Percentiles rank a stretch among this genome's conserved stretches.
Conservation (phyloP, 1,284 basidiomycete species). For the Coniferiporia weirii region DNA sequence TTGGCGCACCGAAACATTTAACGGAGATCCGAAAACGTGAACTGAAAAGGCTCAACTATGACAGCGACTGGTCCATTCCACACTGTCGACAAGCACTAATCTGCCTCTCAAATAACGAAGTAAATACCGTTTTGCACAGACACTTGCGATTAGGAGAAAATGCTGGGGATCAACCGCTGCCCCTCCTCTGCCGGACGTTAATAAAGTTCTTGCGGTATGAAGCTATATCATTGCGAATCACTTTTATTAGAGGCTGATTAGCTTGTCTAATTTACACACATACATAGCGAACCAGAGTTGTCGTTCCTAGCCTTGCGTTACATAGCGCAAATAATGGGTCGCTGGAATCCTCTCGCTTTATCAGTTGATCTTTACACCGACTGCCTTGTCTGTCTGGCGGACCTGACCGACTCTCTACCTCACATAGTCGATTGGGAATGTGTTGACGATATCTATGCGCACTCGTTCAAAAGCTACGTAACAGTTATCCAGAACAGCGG, state of each 20-base stretch:
- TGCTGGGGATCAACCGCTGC: neutral
- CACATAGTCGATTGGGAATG: constrained; percentile 4
- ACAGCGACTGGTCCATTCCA: constrained; percentile 3
- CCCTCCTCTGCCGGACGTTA: neutral
- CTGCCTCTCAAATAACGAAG: neutral
- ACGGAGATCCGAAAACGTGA: neutral
- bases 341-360: neutral
- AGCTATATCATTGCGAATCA: neutral
- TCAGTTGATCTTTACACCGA: neutral
- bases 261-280: neutral
- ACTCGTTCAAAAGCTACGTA: neutral
- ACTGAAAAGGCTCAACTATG: neutral
- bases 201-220: neutral
- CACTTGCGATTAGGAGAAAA: neutral
- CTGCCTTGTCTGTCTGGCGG: neutral
- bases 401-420: neutral
- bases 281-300: neutral
- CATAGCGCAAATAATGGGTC: neutral
- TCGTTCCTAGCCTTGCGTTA: neutral
- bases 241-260: neutral
- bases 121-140: neutral
- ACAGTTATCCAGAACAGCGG: neutral
- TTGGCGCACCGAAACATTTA: neutral
- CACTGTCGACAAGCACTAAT: neutral
- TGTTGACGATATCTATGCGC: neutral